phyloP scores from a whole-genome alignment of 2,329 filamentous ascomycete genomes.

The Fusarium sp. region DNA sequence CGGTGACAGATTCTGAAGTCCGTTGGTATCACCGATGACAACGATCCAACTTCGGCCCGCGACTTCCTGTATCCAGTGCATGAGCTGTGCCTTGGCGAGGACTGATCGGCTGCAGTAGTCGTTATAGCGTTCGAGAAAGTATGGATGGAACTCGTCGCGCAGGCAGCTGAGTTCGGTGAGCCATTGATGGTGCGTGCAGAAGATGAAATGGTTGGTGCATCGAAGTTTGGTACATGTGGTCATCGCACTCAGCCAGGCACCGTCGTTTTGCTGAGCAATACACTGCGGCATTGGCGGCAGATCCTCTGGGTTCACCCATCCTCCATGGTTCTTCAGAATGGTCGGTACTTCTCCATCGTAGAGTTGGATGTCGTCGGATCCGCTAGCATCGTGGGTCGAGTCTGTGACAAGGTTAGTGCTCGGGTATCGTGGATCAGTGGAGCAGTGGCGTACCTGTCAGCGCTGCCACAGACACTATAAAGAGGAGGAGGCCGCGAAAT shows the following conservation, averaged over 20 bases:
- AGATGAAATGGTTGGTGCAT: conserved; percentile 26
- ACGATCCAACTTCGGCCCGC: conserved; percentile 31
- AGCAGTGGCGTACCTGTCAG: conserved; percentile 4
- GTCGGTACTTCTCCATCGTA: not conserved
- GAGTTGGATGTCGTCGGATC: not conserved
- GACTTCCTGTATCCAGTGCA: conserved; percentile 5
- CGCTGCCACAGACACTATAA: not conserved
- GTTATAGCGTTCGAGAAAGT: not conserved
- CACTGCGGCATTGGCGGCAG: conserved; percentile 32
- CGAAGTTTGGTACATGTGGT: conserved; percentile 21
- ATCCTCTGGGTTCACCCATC: conserved; percentile 35
- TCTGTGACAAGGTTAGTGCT: conserved; percentile 4
- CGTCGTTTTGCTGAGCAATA: conserved; percentile 25
- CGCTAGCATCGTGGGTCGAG: not conserved
- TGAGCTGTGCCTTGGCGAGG: conserved; percentile 27
- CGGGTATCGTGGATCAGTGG: not conserved
- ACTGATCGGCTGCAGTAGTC: conserved; percentile 29
- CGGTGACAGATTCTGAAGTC: conserved; percentile 1
- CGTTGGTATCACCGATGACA: conserved; percentile 13
- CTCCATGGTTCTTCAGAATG: not conserved
- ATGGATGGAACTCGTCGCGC: conserved; percentile 16
- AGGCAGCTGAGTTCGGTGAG: conserved; percentile 33
- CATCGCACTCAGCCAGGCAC: conserved; percentile 26
- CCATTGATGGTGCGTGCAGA: conserved; percentile 34
- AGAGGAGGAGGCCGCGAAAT: not conserved